A percentile compares a stretch with the other conserved stretches of the same genome.
phyloP scores from a whole-genome alignment of 805 yeast genomes.

The Starmerella lactis-condensi region DNA sequence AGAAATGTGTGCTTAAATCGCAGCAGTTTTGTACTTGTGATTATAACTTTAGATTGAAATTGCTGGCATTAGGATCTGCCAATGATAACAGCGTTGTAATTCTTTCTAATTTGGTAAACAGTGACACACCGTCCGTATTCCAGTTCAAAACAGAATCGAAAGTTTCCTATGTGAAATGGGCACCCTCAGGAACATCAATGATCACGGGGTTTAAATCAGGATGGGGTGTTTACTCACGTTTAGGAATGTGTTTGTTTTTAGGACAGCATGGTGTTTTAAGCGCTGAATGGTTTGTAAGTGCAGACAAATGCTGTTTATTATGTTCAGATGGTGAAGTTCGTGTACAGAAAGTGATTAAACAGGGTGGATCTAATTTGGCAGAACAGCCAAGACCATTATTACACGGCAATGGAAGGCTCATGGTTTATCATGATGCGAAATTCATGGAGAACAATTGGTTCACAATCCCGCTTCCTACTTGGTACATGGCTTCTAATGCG shows the following conservation, averaged over 20 bases:
- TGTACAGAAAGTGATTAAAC: constrained; percentile 17
- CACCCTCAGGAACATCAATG: constrained; percentile 24
- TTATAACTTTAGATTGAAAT: constrained; percentile 27
- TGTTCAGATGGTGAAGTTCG: constrained; percentile 11
- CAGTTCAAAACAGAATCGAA: constrained; percentile 1
- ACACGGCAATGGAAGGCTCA: constrained; percentile 25
- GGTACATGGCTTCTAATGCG: constrained; percentile 29
- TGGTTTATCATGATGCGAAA: constrained; percentile 27
- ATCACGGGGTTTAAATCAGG: constrained; percentile 25
- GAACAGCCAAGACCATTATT: constrained; percentile 28
- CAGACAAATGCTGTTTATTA: constrained; percentile 24
- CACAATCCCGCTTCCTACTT: constrained; percentile 29
- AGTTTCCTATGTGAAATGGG: constrained; percentile 21
- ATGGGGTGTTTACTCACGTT: constrained; percentile 32
- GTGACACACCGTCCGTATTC: constrained; percentile 4
- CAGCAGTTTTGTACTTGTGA: constrained; percentile 20
- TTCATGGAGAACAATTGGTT: constrained; percentile 27
- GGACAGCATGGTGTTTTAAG: constrained; percentile 22
- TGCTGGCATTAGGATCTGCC: constrained; percentile 24
- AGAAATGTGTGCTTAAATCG: no score
- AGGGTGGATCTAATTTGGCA: constrained; percentile 19
- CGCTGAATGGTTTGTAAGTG: constrained; percentile 24
- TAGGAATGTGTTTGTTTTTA: constrained; percentile 25
- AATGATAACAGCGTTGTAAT: constrained; percentile 3
- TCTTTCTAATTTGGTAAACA: neutral